Evolutionary conservation across 2,329 filamentous ascomycete genomes (phyloP).

Genomic region (Colletotrichum shisoi): DNA sequence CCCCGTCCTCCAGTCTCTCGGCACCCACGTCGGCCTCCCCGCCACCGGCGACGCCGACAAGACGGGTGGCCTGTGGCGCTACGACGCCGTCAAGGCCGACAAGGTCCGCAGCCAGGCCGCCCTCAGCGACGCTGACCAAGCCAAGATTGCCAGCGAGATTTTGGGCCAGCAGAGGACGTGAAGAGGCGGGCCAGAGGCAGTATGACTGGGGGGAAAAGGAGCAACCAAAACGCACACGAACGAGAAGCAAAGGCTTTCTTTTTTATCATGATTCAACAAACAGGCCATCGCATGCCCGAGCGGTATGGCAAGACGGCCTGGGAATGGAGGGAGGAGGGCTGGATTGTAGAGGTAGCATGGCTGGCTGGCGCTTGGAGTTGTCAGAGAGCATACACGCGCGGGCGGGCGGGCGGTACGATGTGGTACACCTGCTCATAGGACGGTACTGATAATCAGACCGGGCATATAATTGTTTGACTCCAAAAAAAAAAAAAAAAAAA

Average conservation of each 20-base stretch:
- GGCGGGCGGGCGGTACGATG: neutral
- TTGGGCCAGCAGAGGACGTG: constrained; percentile 46
- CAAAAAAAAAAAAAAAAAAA: neutral
- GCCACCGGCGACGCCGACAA: constrained; percentile 65
- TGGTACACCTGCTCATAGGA: neutral
- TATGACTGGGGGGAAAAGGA: neutral
- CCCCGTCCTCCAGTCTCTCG: constrained; percentile 55
- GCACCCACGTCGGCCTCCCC: constrained; percentile 56
- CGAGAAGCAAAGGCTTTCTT: neutral
- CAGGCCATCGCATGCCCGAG: no score
- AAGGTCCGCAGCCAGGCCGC: constrained; percentile 67
- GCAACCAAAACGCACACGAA: constrained; percentile 8
- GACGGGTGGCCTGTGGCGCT: constrained; percentile 68
- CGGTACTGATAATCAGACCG: constrained; percentile 8
- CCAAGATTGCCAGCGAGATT: constrained; percentile 55
- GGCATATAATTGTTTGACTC: neutral
- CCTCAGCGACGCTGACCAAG: constrained; percentile 59
- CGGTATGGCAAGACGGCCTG: neutral
- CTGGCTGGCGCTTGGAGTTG: constrained; percentile 23
- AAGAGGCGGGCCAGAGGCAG: neutral
- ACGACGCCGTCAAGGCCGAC: constrained; percentile 62
- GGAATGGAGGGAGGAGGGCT: neutral
- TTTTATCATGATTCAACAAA: no score
- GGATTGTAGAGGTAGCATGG: constrained; percentile 28
- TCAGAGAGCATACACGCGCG: neutral